Evolutionary conservation across 2,329 filamentous ascomycete species (phyloP), one percentile per base, ranked within the genome.

Genomic region (Trichoderma koningii): DNA sequence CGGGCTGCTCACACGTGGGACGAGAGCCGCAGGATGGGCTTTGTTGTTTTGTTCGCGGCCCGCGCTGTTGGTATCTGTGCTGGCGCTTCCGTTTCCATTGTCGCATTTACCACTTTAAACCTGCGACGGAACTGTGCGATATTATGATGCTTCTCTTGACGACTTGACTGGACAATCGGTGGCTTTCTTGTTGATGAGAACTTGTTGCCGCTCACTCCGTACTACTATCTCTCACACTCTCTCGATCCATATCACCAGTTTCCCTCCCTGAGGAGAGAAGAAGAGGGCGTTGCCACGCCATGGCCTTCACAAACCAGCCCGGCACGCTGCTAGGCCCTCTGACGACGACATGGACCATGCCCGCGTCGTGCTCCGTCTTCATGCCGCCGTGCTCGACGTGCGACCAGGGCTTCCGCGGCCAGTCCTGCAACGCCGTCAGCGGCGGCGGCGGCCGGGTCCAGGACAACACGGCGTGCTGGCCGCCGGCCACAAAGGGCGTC

Each of bases 381-480:
- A 55, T 74, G 14, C 65, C 64, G 2, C 3, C n/a, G 1, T 74
- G 73, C 47, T 3, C 47, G 12, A 70, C 55, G 7, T 74, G 73
- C 64, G 55, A 64, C 5, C 14, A 64, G 0, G 73, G 63, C 21
- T 76, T 70, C 68, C 68, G 66, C 53, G 73, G 64, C 1, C 73
- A 76, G 61, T 67, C 55, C 55, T 73, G 67, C 67, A 66, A 44
- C 17, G 64, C 64, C 9, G 53, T 44, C 63, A 66, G 15, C 21
- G 34, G 14, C 41, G 34, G 14, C 41, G 3, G 21, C 21, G 60
- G 23, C 68, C 68, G 15, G 10, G 56, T 5, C 17, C 66, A 60
- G n/a, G 74, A 76, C 63, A 67, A 73, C 51, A 53, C 69, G 4
- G 66, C 62, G 3, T 77, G 75, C 66, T 76, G 75, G 75, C 74